phyloP scores from a whole-genome alignment of 2,329 filamentous ascomycete species.

The Colletotrichum neosansevieriae region DNA sequence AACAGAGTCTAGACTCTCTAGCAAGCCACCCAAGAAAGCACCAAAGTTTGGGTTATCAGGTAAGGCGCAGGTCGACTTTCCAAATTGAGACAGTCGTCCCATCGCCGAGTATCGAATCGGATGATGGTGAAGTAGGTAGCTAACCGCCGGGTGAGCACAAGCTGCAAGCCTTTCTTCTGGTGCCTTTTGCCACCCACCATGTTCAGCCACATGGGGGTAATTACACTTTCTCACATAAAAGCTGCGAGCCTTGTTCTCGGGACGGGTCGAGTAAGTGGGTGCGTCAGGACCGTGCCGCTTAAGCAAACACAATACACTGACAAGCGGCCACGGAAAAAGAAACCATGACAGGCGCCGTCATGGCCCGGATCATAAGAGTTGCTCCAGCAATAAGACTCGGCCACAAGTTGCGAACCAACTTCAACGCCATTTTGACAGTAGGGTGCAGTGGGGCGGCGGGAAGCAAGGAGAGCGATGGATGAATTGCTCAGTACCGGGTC shows the following conservation, averaged over 20 bases:
- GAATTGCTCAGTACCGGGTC: not conserved
- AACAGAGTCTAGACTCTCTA: not conserved
- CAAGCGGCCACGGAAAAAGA: slow-evolving; percentile 14
- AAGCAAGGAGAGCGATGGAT: slow-evolving; percentile 44
- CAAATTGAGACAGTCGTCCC: slow-evolving; percentile 5
- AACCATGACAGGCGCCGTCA: slow-evolving; percentile 8
- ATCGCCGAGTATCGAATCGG: slow-evolving; percentile 24
- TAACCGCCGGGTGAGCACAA: slow-evolving; percentile 21
- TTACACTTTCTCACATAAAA: no score
- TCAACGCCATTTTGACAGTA: slow-evolving; percentile 3
- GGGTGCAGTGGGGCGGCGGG: slow-evolving; percentile 51
- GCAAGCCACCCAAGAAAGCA: slow-evolving; percentile 5
- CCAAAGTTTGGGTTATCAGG: not conserved
- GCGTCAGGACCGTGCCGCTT: slow-evolving; percentile 25
- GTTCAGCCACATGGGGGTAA: no score
- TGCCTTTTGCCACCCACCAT: no score
- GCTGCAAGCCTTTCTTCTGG: slow-evolving; percentile 22
- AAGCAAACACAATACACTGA: slow-evolving; percentile 6
- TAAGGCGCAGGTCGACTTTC: slow-evolving; percentile 2
- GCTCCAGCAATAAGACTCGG: slow-evolving; percentile 9
- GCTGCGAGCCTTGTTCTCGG: slow-evolving; percentile 23
- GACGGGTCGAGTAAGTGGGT: slow-evolving; percentile 29
- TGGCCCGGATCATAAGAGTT: not conserved
- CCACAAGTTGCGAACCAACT: slow-evolving; percentile 30
- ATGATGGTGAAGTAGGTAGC: slow-evolving; percentile 5